Evolutionary conservation across 2,329 filamentous ascomycete species (phyloP), one percentile per base, ranked within the genome.

Genomic region (Didymella segeticola): DNA sequence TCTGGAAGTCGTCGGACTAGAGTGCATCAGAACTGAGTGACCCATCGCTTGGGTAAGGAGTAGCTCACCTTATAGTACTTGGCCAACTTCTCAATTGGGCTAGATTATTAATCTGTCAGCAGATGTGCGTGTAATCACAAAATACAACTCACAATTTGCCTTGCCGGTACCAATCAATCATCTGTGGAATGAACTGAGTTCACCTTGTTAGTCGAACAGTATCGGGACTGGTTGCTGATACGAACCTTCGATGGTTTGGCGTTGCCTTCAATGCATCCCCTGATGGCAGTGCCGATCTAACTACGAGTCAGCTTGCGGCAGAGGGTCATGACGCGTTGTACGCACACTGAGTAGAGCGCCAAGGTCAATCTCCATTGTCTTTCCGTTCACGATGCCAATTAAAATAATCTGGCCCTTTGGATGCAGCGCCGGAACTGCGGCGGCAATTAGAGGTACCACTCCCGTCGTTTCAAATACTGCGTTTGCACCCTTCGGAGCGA

Each of bases 401-500:
- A 82, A 78, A 5, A 83, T 74, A 22, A 82, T 73, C 55, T 78
- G 79, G 1, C 80, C 82, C 51, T 75, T 75, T 25, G 76, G 75
- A 11, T 77, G 68, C 5, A 80, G 75, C 27, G 75, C 75, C 2
- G 77, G 70, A 2, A 82, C 56, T 1, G 74, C 76, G 3, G 77
- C 77, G 8, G 77, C 68, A 14, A 83, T 67, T 50, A 82, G 55
- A 31, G 75, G 53, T 30, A 75, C 68, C 0, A 75, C 75, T 0
- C 79, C 82, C 1, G 79, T 83, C 0, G 81, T 83, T 47, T 84
- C 82, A 43, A 84, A 73, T 4, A 74, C 74, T 27, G 82, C 69
- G 2, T 75, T 78, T 0, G 78, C 72, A 0, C 81, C 81, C 0
- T 75, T 54, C 0, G 60, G 56, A 0, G 71, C 70, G 3, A 77